Base-by-base conservation (phyloP, 2,329 filamentous ascomycete species). In the Rhytidhysteron rufulum region DNA sequence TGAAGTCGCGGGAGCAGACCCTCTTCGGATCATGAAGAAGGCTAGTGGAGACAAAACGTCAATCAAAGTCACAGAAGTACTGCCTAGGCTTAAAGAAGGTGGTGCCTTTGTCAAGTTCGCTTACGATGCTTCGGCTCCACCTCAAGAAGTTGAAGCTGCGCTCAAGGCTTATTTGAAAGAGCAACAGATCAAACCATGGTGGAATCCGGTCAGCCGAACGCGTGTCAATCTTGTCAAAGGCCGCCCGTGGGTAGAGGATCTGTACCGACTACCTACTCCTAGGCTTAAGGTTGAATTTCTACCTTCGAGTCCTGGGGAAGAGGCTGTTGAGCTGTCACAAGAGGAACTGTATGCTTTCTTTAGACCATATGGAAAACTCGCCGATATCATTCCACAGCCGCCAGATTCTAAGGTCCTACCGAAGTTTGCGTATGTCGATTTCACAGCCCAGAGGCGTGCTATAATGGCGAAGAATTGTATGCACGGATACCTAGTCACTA, bases 391-490 rank as follows among this genome's bases (percentile, higher is more conserved):
- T 2, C 78, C 83, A 1, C 88, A 96, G 58, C 80, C 88, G 0
- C 82, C 84, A 3, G 90, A 95, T 56, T 95, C 89, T 9, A 96
- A 96, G 63, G 72, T 88, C 2, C 57, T 86, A 3, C 91, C 93
- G 0, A 83, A 82, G 53, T 95, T 81, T 63, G 89, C 90, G 0
- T 79, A 82, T 39, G 66, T 97, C 17, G 86, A 89, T 56, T 97
- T 93, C 54, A 73, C 79, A 1, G 74, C 78, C 6, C 74, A 86
- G 11, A 78, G 86, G 25, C 84, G 86, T 55, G 85, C 89, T 5
- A 85, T 94, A 40, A 88, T 93, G 80, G 89, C 90, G 0, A 84
- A 87, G 53, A 95, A 95, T 55, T 97, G 91, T 57, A 76, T 96
- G 68, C 93, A 98, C 62, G 90, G 91, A 0, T 86, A 86, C 44